phyloP scores from a whole-genome alignment of 805 yeast genomes.

The Naumovozyma dairenensis region DNA sequence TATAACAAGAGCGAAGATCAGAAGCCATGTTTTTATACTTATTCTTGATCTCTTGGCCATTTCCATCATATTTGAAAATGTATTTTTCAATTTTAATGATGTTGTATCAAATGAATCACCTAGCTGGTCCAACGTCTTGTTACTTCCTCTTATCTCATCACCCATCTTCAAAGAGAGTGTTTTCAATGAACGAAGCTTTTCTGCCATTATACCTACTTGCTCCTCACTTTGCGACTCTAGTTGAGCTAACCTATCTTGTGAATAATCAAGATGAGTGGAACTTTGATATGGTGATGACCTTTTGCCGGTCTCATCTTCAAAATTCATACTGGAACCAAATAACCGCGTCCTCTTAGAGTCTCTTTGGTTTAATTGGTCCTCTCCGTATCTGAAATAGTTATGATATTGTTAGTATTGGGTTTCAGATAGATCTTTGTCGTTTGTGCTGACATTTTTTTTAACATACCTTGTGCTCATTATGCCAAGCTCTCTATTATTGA shows the following conservation, averaged over 20 bases:
- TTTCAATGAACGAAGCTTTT: conserved; percentile 46
- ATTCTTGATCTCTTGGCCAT: conserved; percentile 59
- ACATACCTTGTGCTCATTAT: too few species aligned
- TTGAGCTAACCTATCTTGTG: conserved; percentile 46
- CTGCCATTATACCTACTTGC: conserved; percentile 43
- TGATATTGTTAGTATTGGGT: conserved; percentile 9
- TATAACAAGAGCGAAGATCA: conserved; percentile 38
- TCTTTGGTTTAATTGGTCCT: conserved; percentile 18
- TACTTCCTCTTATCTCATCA: conserved; percentile 49
- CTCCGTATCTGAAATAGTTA: conserved; percentile 9
- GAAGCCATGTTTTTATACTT: conserved; percentile 54
- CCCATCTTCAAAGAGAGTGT: conserved; percentile 51
- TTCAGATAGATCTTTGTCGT: too few species aligned
- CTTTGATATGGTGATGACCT: conserved; percentile 35
- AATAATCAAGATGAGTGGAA: conserved; percentile 31
- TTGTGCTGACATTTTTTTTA: too few species aligned
- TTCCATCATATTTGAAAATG: conserved; percentile 46
- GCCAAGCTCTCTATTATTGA: too few species aligned
- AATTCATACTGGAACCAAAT: conserved; percentile 13
- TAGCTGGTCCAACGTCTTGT: conserved; percentile 35
- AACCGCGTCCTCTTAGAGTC: conserved; percentile 26
- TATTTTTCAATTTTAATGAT: conserved; percentile 38
- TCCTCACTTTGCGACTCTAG: conserved; percentile 61
- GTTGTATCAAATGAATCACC: conserved; percentile 39
- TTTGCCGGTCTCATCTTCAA: conserved; percentile 1